phyloP scores from a whole-genome alignment of 495 filamentous ascomycete species.

The Hypoxylon subgilvum region DNA sequence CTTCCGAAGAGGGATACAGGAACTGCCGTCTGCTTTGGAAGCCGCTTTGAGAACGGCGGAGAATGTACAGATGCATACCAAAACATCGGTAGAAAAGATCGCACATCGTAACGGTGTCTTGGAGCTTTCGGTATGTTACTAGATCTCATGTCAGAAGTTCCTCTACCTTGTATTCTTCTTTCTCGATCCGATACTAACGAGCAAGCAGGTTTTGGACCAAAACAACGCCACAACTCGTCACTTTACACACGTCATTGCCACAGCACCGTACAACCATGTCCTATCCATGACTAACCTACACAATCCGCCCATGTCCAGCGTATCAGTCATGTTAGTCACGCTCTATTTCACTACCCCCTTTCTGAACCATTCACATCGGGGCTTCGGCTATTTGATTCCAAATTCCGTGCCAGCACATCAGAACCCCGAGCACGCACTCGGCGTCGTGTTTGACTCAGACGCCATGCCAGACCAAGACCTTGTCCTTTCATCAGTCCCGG shows the following conservation, averaged over 20 bases:
- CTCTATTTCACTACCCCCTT: conserved; percentile 72
- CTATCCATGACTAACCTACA: background rate
- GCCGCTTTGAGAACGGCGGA: background rate
- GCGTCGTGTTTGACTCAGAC: conserved; percentile 85
- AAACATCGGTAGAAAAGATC: background rate
- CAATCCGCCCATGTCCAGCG: conserved; percentile 42
- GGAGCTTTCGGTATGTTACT: conserved; percentile 1
- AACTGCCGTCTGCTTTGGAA: conserved; percentile 1
- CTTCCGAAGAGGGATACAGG: conserved; percentile 5
- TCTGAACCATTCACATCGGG: conserved; percentile 63
- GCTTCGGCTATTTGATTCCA: conserved; percentile 85
- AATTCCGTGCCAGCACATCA: conserved; percentile 66
- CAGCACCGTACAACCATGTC: conserved; percentile 2
- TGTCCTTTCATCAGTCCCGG: background rate
- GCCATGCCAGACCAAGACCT: conserved; percentile 42
- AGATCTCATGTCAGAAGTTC: background rate
- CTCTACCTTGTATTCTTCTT: background rate
- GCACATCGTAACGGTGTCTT: background rate
- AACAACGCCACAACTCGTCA: background rate
- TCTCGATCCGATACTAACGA: background rate
- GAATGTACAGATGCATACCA: conserved; percentile 1
- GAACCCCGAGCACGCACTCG: conserved; percentile 83
- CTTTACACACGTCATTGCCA: conserved; percentile 2
- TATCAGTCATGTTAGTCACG: conserved; percentile 85
- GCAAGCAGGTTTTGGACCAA: conserved; percentile 1